Evolutionary conservation across 2,329 filamentous ascomycete genomes (phyloP), one percentile per base, ranked within the genome.

Genomic region (Colletotrichum graminicola): DNA sequence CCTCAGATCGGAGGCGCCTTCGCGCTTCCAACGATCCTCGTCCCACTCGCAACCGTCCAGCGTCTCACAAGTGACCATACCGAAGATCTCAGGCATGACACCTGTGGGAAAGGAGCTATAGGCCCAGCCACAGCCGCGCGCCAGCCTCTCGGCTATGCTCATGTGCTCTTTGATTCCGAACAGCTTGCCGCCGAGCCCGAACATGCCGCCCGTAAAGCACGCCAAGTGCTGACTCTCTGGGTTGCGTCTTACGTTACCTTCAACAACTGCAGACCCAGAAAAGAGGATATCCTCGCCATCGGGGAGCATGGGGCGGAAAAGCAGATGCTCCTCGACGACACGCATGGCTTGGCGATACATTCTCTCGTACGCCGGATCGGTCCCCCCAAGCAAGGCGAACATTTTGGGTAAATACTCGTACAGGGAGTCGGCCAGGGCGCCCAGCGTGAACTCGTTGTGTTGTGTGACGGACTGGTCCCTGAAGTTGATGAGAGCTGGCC

Each of bases 261-360:
- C 65, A 3, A 77, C 75, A 63, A 77, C 75, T 2, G 77, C 75
- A 36, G 77, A 78, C 14, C 76, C 90, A 0, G 89, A 83, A 7
- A 92, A 79, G 7, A 92, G 83, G n/a, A 92, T 86, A 84, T 89
- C 0, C 85, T 86, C 3, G 85, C 85, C 0, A 86, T 89, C 77
- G 89, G 88, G 72, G 89, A 90, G 89, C 83, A 91, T 87, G 0
- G 91, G 91, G 3, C 88, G 85, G 78, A 90, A 92, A 60, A 93
- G 84, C 3, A 92, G 82, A 73, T 91, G 79, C 60, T 87, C 79
- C 56, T 87, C 86, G 2, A 86, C 87, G 0, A 85, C 82, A 21
- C 88, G 84, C 65, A 90, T 86, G 29, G 88, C 86, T 21, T 79
- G 81, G 65, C 87, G 82, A 77, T 92, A 78, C 84, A 93, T 88